These are phyloP conservation scores for Laetiporus sulphureus DNA, from an alignment of 1,284 basidiomycete species.

Conservation along the genomic window DNA sequence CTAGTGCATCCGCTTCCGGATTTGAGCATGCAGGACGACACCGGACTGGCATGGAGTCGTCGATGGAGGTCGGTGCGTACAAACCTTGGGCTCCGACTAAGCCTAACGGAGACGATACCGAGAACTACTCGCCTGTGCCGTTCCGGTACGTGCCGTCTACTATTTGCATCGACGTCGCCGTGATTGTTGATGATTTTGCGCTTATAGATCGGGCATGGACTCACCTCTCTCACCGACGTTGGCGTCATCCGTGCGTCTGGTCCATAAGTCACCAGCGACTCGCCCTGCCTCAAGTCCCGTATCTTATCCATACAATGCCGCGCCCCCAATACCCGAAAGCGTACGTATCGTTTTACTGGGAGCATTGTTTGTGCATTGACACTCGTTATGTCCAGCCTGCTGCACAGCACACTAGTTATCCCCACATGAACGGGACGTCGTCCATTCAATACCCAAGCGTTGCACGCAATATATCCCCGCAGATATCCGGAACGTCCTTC, in stretches of 20 bases:
- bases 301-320: constrained; percentile 30
- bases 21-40: constrained; percentile 21
- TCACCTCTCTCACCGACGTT: constrained; percentile 12
- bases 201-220: constrained; percentile 12
- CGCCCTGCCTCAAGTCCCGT: constrained; percentile 34
- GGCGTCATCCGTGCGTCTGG: constrained; percentile 27
- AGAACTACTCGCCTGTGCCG: constrained; percentile 16
- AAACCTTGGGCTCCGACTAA: constrained; percentile 21
- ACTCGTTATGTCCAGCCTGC: constrained; percentile 14
- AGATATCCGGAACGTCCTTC: constrained; percentile 30
- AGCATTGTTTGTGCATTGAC: constrained; percentile 1
- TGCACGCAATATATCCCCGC: constrained; percentile 27
- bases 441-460: constrained; percentile 43
- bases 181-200: background rate
- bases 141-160: constrained; percentile 17
- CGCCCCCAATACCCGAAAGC: constrained; percentile 32
- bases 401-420: constrained; percentile 26
- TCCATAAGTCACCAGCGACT: constrained; percentile 30
- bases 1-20: constrained; percentile 17
- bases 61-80: constrained; percentile 15
- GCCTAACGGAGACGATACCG: constrained; percentile 10
- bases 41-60: constrained; percentile 20
- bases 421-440: constrained; percentile 26
- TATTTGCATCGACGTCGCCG: too few relatives aligned
- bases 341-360: constrained; percentile 26